These are phyloP conservation scores for Auriculariales sp. DNA, from an alignment of 768 basidiomycete species.

Conservation along the genomic window DNA sequence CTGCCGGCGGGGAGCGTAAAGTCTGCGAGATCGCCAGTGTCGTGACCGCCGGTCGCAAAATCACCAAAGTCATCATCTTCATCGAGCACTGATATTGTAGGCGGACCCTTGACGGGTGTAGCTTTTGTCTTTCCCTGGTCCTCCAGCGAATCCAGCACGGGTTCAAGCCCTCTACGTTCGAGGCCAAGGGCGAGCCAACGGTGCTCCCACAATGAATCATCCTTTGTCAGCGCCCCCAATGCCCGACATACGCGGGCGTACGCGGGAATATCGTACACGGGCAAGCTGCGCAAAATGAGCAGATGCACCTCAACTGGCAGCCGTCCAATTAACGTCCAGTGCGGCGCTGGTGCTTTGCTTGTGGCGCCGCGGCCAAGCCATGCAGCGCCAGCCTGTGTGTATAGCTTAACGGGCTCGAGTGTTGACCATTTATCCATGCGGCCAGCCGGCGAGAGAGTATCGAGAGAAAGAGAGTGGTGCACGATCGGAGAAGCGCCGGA, in stretches of 20 bases:
- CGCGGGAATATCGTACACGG: slow-evolving; percentile 66
- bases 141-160: slow-evolving; percentile 49
- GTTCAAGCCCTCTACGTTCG: slow-evolving; percentile 26
- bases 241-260: slow-evolving; percentile 58
- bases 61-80: slow-evolving; percentile 43
- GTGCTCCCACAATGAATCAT: slow-evolving; percentile 66
- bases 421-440: slow-evolving; percentile 78
- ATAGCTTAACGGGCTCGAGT: slow-evolving; percentile 45
- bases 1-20: background rate
- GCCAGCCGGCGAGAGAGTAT: background rate
- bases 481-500: background rate
- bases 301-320: slow-evolving; percentile 70
- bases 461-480: background rate
- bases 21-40: background rate
- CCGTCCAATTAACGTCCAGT: slow-evolving; percentile 43
- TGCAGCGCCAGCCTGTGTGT: slow-evolving; percentile 15
- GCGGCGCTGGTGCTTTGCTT: slow-evolving; percentile 4
- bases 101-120: slow-evolving; percentile 30
- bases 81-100: slow-evolving; percentile 21
- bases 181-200: slow-evolving; percentile 52
- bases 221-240: slow-evolving; percentile 43
- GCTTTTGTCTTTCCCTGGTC: slow-evolving; percentile 24
- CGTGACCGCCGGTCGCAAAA: slow-evolving; percentile 12
- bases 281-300: slow-evolving; percentile 54
- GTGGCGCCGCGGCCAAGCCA: slow-evolving; percentile 17